phyloP scores from a whole-genome alignment of 1,139 yeast genomes.

The Diutina pseudorugosa region DNA sequence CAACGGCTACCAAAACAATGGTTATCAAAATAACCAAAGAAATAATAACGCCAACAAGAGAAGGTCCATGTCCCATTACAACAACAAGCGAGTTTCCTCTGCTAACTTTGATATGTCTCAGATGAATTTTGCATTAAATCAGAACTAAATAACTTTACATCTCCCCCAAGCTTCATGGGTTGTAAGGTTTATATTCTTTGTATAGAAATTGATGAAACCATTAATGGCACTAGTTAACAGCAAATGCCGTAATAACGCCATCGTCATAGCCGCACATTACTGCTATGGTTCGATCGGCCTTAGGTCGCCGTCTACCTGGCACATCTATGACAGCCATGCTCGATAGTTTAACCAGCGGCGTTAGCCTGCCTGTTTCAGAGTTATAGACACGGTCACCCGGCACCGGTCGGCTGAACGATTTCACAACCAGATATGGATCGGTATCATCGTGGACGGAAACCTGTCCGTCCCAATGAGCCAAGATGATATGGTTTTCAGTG shows the following conservation, averaged over 20 bases:
- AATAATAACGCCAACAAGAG: background rate
- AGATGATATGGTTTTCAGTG: background rate
- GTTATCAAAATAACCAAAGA: background rate
- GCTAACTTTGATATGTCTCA: background rate
- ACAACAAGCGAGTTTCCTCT: background rate
- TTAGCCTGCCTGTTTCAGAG: background rate
- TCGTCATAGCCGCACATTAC: background rate
- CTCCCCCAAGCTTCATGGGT: background rate
- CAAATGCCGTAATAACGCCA: background rate
- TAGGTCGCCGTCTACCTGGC: background rate
- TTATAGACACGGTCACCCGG: background rate
- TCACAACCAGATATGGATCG: background rate
- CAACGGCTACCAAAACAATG: background rate
- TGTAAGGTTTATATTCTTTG: background rate
- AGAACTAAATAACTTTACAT: background rate
- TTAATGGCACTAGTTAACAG: background rate
- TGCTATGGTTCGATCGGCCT: background rate
- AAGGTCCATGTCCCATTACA: background rate
- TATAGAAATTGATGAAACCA: background rate
- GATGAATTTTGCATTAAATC: slow-evolving; percentile 3
- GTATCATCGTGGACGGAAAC: background rate
- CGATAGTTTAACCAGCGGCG: background rate
- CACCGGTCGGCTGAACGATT: background rate
- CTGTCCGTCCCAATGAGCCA: slow-evolving; percentile 1
- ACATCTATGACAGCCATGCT: background rate